A percentile compares a stretch with the other conserved stretches of the same genome.
Conservation (phyloP, 176 grass and related monocot species). For the Panicum miliaceum region DNA sequence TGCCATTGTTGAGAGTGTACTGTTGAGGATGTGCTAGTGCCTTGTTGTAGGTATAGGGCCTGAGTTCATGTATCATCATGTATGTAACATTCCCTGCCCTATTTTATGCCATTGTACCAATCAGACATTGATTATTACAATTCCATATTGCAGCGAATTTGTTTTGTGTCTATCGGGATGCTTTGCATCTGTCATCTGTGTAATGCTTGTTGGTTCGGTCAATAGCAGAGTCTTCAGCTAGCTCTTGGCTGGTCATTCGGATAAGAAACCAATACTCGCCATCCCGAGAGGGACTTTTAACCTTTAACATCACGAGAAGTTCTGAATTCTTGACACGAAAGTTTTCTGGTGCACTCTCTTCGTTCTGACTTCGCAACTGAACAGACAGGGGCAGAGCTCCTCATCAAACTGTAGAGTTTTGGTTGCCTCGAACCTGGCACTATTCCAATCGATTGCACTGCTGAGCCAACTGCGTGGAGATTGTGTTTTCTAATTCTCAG, state of each 20-base stretch:
- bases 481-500: no score
- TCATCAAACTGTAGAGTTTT: not conserved
- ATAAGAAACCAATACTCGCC: not conserved
- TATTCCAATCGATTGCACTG: no score
- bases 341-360: not conserved
- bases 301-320: not conserved
- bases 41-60: constrained; percentile 31
- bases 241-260: not conserved
- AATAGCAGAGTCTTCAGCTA: not conserved
- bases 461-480: no score
- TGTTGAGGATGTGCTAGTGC: constrained; percentile 12
- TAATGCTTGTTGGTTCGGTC: not conserved
- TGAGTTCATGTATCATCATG: constrained; percentile 40
- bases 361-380: not conserved
- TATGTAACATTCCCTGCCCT: constrained; percentile 38
- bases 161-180: not conserved
- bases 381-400: not conserved
- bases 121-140: constrained; percentile 2
- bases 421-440: not conserved
- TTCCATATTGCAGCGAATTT: not conserved
- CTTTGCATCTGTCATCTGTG: not conserved
- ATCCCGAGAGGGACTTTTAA: not conserved
- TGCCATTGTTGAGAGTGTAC: constrained; percentile 21
- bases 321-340: not conserved
- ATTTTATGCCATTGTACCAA: constrained; percentile 32